Base-by-base conservation (phyloP, 2,329 filamentous ascomycete species). In the Xylaria sp. region DNA sequence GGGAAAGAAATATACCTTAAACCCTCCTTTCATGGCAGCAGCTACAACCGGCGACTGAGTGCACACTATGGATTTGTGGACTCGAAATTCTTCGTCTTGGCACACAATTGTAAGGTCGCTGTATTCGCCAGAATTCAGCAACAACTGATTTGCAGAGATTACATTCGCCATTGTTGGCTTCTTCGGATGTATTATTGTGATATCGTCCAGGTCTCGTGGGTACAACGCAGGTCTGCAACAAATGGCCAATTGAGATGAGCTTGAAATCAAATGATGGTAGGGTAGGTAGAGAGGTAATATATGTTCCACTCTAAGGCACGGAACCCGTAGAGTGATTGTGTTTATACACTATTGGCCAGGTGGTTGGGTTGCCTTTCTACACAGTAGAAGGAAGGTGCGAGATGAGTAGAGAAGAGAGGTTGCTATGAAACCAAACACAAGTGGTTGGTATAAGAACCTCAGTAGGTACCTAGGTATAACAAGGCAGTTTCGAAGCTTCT, bases 1-100 rank as follows among this genome's bases (percentile, higher is more conserved):
- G 17, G 11, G 11, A 46, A 35, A 48, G 9, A 23, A 23, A 35
- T 0, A 19, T 49, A 65, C 72, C 72, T 67, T 66, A 68, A 63
- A 75, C 52, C 23, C 62, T 54, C 64, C 62, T 41, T 64, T 61
- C 46, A 68, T 52, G 3, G 66, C 67, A 11, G 63, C 63, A 13
- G 52, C 58, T 4, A 72, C 29, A 21, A 73, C 65, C 0, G 66
- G 37, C 2, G 70, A 72, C 31, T 70, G 56, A 1, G 65, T 9
- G 49, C 70, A 73, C 6, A 74, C 60, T 8, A 72, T 64, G 10
- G 41, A 37, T 49, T 69, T 69, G 49, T 73, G 70, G 15, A 72
- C 70, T 6, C 60, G 63, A 57, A 72, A 72, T 19, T 66, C 59
- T 15, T 62, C 15, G 1, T 54, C 68, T 41, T 70, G 55, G 58